Conservation (phyloP, 2,329 filamentous ascomycete species). For the Colletotrichum endophyticum region DNA sequence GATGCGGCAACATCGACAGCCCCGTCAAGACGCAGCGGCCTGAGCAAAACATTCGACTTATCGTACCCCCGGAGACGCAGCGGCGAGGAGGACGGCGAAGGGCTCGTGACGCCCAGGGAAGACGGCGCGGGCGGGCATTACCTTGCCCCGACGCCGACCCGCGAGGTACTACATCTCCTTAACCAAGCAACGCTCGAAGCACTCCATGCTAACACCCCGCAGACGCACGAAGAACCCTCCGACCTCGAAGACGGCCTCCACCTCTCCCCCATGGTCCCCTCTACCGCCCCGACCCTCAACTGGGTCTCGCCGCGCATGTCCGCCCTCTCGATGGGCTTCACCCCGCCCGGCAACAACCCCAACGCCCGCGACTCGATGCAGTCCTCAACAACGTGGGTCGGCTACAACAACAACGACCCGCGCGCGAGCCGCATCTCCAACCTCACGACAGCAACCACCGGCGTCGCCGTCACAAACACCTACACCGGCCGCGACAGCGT, state of each 20-base stretch:
- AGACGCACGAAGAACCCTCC: neutral
- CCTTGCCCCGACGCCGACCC: neutral
- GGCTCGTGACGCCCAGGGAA: neutral
- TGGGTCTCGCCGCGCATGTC: conserved; percentile 20
- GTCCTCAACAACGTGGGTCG: neutral
- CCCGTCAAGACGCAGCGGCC: neutral
- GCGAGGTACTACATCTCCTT: neutral
- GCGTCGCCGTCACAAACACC: neutral
- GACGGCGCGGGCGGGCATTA: neutral
- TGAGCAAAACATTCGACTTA: neutral
- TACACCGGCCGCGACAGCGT: neutral
- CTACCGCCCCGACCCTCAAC: conserved; percentile 6
- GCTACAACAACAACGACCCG: neutral
- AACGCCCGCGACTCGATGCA: neutral
- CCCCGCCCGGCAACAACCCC: neutral
- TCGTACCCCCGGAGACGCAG: neutral
- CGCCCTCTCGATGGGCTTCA: conserved; percentile 17
- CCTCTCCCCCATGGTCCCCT: neutral
- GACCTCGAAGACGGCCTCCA: conserved; percentile 5
- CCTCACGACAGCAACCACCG: neutral
- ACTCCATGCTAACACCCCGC: neutral
- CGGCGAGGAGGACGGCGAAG: neutral
- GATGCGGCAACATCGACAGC: neutral
- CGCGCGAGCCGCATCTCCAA: neutral
- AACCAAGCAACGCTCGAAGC: no score